Evolutionary conservation across 2,329 filamentous ascomycete species (phyloP).

Genomic region (Rutstroemia sp.): DNA sequence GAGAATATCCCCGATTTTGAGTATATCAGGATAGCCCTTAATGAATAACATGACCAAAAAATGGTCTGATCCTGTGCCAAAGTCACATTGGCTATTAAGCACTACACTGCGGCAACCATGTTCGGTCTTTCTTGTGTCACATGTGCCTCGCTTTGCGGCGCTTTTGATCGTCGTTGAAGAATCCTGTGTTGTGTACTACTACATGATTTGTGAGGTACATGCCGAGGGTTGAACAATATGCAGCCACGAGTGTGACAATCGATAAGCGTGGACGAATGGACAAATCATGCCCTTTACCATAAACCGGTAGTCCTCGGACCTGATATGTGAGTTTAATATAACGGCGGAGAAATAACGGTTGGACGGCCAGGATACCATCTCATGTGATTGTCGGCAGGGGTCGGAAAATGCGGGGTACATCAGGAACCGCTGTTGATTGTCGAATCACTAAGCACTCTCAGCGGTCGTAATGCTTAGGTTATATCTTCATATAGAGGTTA

Average conservation of each 20-base stretch:
- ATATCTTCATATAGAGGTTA: neutral
- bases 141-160: no score
- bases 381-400: neutral
- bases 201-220: neutral
- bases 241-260: neutral
- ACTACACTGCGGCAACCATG: neutral
- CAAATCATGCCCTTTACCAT: constrained; percentile 2
- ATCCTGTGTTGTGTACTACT: neutral
- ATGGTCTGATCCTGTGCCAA: neutral
- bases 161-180: no score
- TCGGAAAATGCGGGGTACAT: constrained; percentile 5
- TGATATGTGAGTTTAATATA: neutral
- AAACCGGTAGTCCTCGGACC: neutral
- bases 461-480: neutral
- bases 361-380: neutral
- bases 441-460: neutral
- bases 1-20: neutral
- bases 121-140: no score
- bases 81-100: neutral
- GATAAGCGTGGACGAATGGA: neutral
- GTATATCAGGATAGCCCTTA: neutral
- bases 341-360: neutral
- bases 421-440: neutral
- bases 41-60: neutral
- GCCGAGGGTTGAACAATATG: neutral